Base-by-base conservation (phyloP, 192 early-diverging fungal genomes). In the Entophlyctis luteolus region DNA sequence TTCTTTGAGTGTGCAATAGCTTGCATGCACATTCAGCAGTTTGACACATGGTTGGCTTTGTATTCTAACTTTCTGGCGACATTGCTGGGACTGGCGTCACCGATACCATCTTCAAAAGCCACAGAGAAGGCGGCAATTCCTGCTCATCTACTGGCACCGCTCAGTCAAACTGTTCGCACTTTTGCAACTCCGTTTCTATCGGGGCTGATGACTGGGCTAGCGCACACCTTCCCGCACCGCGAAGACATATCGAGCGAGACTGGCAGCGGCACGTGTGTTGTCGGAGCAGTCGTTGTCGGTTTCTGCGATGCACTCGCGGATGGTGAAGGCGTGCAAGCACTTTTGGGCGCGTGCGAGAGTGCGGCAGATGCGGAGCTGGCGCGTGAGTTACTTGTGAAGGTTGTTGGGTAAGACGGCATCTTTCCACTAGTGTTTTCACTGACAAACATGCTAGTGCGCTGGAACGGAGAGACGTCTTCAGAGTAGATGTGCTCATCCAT, bases 1-100 rank as follows among this genome's bases (percentile, higher is more conserved):
- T 76, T 85, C 6, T 84, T 91, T 58, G 75, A 87, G 53, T 88
- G 86, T 48, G 88, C 85, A 23, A 48, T 90, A 25, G 76, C 78
- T 0, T 84, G 87, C 31, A 75, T 93, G 27, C 18, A 35, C 14
- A 52, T 78, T 0, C 28, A 69, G 22, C 70, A 76, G 25, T 57
- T 46, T 25, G 62, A 75, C 45, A 68, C 74, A 3, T 69, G 72
- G 29, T 29, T 65, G 0, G 50, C 74, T 16, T 59, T 78, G 37
- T 50, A 57, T 52, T 3, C 23, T 46, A 37, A 66, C 25, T 71
- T 71, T 47, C 55, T 75, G 50, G 22, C 18, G 31, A 45, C 50
- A 46, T 22, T 58, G 36, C 32, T 75, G 55, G 10, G 27, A n/a
- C 55, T 69, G n/a, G 68, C 68, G 18, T 71, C 56, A 10, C 56